Conservation (phyloP, 1,284 basidiomycete species). For the Mycosarcoma mackinlayi region DNA sequence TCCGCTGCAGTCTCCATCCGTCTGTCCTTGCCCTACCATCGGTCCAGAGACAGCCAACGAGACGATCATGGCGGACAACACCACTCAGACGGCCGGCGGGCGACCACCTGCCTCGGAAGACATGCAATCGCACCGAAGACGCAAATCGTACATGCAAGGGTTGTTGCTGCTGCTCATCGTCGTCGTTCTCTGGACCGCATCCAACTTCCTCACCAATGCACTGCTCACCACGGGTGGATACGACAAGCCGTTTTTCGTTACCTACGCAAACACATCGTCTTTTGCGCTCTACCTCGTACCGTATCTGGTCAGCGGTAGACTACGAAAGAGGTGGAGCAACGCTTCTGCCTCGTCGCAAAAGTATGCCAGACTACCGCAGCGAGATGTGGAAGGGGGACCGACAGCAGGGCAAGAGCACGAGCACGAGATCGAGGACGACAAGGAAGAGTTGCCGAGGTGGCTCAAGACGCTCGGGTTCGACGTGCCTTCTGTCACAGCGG, state of each 20-base stretch:
- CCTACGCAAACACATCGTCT: conserved; percentile 86
- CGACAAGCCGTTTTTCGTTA: conserved; percentile 72
- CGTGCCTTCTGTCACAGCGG: conserved; percentile 34
- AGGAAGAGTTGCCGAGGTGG: conserved; percentile 38
- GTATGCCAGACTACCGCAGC: conserved; percentile 16
- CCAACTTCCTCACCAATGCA: conserved; percentile 66
- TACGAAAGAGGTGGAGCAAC: conserved; percentile 30
- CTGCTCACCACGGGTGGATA: conserved; percentile 63
- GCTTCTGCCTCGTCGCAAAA: background rate
- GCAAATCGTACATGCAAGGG: conserved; percentile 74
- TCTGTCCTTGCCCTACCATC: background rate
- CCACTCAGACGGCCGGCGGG: conserved; percentile 1
- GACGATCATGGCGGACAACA: conserved; percentile 28
- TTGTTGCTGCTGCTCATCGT: conserved; percentile 80
- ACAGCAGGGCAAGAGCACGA: background rate
- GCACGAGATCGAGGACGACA: conserved; percentile 17
- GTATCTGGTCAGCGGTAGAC: conserved; percentile 67
- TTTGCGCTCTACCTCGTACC: conserved; percentile 91
- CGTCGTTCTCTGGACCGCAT: conserved; percentile 80
- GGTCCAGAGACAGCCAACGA: too few relatives aligned
- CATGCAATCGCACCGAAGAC: conserved; percentile 20
- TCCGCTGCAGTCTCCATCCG: background rate
- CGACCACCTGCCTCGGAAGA: conserved; percentile 4
- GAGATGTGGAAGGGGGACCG: conserved; percentile 9
- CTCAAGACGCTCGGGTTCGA: conserved; percentile 57